A percentile compares a stretch with the other conserved stretches of the same genome.
Evolutionary conservation across 2,329 filamentous ascomycete genomes (phyloP).

Genomic region (Tolypocladium pustulatum): DNA sequence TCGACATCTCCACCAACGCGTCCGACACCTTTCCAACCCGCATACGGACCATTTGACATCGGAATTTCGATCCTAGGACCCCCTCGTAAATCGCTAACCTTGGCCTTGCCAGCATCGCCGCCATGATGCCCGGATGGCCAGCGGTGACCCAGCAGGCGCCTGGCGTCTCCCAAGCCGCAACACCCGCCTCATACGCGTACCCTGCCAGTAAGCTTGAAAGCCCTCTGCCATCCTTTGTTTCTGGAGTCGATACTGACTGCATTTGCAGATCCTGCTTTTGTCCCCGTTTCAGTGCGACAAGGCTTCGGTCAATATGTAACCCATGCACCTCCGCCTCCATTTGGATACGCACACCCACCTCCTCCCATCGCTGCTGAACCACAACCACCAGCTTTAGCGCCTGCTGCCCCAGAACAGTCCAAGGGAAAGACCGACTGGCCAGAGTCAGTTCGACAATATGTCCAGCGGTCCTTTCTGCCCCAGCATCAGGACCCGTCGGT

Average conservation of each 20-base stretch:
- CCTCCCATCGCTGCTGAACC: slow-evolving; percentile 15
- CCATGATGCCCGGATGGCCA: slow-evolving; percentile 27
- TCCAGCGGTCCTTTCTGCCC: slow-evolving; percentile 76
- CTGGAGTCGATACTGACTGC: slow-evolving; percentile 11
- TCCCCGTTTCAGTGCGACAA: slow-evolving; percentile 51
- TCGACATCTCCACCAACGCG: neutral
- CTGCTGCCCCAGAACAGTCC: slow-evolving; percentile 20
- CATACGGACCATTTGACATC: neutral
- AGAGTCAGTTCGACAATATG: slow-evolving; percentile 73
- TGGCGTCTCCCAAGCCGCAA: slow-evolving; percentile 27
- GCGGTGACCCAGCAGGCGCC: slow-evolving; percentile 25
- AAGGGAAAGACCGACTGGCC: slow-evolving; percentile 69
- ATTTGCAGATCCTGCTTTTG: slow-evolving; percentile 43
- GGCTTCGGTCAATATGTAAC: slow-evolving; percentile 38
- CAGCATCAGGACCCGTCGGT: slow-evolving; percentile 57
- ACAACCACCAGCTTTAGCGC: slow-evolving; percentile 17
- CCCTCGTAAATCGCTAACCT: slow-evolving; percentile 3
- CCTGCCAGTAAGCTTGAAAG: slow-evolving; percentile 22
- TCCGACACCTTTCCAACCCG: neutral
- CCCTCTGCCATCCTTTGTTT: neutral
- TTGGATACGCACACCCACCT: slow-evolving; percentile 19
- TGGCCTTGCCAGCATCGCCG: slow-evolving; percentile 2
- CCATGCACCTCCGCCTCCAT: slow-evolving; percentile 21
- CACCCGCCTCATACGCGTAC: slow-evolving; percentile 26
- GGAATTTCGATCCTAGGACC: neutral